Evolutionary conservation across 2,329 filamentous ascomycete species (phyloP), one percentile per base, ranked within the genome.

Genomic region (Colletotrichum aenigma): DNA sequence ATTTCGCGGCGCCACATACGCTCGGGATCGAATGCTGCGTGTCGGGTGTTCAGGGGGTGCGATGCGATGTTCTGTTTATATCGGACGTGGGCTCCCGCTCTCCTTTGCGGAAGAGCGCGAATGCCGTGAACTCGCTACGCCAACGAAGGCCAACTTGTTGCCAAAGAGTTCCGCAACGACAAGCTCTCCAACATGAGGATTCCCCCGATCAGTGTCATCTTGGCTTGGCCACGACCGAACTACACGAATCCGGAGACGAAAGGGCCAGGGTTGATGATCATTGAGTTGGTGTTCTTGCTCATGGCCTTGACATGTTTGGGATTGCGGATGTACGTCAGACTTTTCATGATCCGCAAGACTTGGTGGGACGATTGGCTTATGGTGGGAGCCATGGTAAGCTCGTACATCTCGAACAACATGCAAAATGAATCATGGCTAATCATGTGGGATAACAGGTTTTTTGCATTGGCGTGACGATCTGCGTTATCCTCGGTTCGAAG

Each of bases 311-410:
- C 84, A 15, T 82, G 81, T 24, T 78, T 87, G 10, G 65, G 77
- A 30, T 79, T 85, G 65, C 83, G 86, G 16, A 79, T 87, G 52
- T 86, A 86, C 61, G 85, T 86, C 62, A 80, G 84, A 12, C 74
- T 83, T 3, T 70, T 77, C 70, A 80, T 85, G 43, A 80, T 86
- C 38, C 80, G 81, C 58, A 82, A 80, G 66, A 81, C 75, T 48
- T 83, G 84, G 38, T 79, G 81, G 68, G 86, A 87, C 75, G 86
- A 87, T 78, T 86, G 83, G 85, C 68, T 87, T 15, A 87, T 87
- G 85, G 75, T 86, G 7, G 81, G 71, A 38, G 84, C 84, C 6
- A 81, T 82, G 76, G 85, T 86, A 79, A 73, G 81, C 64, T 74
- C 13, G 16, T 5, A 4, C 12, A 8, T 8, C 16, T 2, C 26